phyloP scores from a whole-genome alignment of 352 stramenopile species.

The Globisporangium yorkense region DNA sequence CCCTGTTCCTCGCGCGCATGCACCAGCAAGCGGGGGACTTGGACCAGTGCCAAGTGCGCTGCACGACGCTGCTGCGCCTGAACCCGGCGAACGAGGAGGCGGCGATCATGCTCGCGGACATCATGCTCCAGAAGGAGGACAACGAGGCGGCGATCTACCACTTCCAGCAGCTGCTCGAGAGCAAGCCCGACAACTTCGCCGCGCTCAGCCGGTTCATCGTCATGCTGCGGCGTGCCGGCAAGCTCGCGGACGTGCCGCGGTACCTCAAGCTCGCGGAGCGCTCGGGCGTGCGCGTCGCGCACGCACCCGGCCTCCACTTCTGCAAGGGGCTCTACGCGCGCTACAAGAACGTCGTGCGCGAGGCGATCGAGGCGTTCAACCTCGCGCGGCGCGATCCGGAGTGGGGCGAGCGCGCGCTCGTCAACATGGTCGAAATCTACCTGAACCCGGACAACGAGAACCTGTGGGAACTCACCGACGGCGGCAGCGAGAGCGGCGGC shows the following conservation, averaged over 20 bases:
- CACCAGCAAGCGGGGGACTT: conserved; percentile 69
- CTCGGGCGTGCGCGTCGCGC: conserved; percentile 51
- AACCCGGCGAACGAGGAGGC: conserved; percentile 83
- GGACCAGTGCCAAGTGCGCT: conserved; percentile 85
- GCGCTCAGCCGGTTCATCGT: conserved; percentile 85
- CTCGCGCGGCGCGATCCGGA: conserved; percentile 79
- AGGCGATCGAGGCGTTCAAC: conserved; percentile 91
- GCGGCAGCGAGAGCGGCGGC: conserved; percentile 5
- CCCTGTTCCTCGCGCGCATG: conserved; percentile 76
- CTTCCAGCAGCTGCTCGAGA: conserved; percentile 86
- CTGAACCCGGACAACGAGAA: conserved; percentile 92
- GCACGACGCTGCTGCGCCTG: conserved; percentile 71
- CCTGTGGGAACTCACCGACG: conserved; percentile 71
- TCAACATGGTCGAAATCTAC: conserved; percentile 94
- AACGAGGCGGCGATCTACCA: conserved; percentile 86
- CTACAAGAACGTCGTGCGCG: conserved; percentile 87
- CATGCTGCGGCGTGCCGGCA: conserved; percentile 83
- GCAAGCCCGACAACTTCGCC: conserved; percentile 87
- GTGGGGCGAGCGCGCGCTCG: conserved; percentile 85
- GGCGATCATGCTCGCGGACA: conserved; percentile 87
- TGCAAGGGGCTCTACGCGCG: conserved; percentile 88
- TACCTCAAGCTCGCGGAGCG: conserved; percentile 85
- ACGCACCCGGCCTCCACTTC: conserved; percentile 85
- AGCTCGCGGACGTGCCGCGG: conserved; percentile 56
- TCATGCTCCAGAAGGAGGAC: conserved; percentile 87